phyloP scores from a whole-genome alignment of 2,329 filamentous ascomycete species.

The Sporothrix inflata region DNA sequence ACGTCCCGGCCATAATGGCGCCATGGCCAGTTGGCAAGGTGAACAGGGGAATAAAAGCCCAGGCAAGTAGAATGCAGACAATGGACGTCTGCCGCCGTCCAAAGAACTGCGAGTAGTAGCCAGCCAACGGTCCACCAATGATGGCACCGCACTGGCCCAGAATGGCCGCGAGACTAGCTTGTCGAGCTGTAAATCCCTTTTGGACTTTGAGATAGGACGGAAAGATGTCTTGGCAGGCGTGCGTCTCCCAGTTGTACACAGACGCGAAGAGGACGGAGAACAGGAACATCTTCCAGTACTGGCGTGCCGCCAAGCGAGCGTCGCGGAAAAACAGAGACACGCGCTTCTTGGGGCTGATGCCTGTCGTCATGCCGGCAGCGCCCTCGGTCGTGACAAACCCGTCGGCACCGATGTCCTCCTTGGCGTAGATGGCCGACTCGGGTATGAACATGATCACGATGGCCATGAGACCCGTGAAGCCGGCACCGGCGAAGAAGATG shows the following conservation, averaged over 20 bases:
- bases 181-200: slow-evolving; percentile 10
- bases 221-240: slow-evolving; percentile 24
- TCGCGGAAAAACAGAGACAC: slow-evolving; percentile 72
- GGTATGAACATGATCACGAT: slow-evolving; percentile 75
- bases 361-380: background rate
- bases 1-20: slow-evolving; percentile 74
- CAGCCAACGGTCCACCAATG: slow-evolving; percentile 65
- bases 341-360: slow-evolving; percentile 52
- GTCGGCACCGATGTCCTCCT: slow-evolving; percentile 11
- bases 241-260: slow-evolving; percentile 20
- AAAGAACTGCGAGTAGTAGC: slow-evolving; percentile 70
- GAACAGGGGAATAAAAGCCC: slow-evolving; percentile 84
- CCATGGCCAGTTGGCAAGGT: slow-evolving; percentile 61
- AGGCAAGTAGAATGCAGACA: slow-evolving; percentile 63
- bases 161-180: slow-evolving; percentile 13
- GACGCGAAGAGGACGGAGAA: slow-evolving; percentile 21
- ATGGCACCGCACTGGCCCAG: slow-evolving; percentile 21
- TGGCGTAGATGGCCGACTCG: slow-evolving; percentile 72
- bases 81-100: slow-evolving; percentile 72
- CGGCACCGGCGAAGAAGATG: slow-evolving; percentile 86
- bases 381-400: background rate
- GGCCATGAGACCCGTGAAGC: slow-evolving; percentile 80
- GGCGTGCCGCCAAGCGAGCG: slow-evolving; percentile 75
- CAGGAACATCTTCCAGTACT: slow-evolving; percentile 74
- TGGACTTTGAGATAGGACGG: slow-evolving; percentile 19